Percentiles rank a stretch among this genome's conserved stretches.
Conservation (phyloP, 164 flowering plant genomes). For the Liquidambar formosana region DNA sequence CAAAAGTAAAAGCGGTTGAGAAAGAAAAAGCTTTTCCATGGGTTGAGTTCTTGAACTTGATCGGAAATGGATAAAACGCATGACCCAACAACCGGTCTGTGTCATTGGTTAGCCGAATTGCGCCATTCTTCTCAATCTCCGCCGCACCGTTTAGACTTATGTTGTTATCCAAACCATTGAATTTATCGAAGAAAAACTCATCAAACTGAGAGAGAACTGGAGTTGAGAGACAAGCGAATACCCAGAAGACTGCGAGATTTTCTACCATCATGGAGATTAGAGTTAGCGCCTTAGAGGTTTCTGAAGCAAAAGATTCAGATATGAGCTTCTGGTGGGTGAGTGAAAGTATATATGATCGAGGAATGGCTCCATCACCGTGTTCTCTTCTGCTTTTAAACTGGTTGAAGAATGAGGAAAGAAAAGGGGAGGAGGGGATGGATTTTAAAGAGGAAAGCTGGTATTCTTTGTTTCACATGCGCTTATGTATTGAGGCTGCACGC, state of each 20-base stretch:
- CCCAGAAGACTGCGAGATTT: conserved; percentile 1
- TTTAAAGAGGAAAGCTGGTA: too few relatives aligned
- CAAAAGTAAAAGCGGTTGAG: too few relatives aligned
- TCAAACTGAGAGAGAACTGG: conserved; percentile 28
- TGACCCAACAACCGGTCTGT: conserved; percentile 33
- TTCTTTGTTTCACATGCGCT: too few relatives aligned
- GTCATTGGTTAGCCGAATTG: conserved; percentile 40
- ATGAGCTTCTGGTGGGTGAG: too few relatives aligned
- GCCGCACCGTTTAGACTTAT: conserved; percentile 41
- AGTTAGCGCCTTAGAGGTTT: background rate
- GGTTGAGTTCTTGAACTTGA: conserved; percentile 40
- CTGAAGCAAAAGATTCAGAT: background rate
- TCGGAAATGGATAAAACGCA: conserved; percentile 43
- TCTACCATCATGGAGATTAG: background rate
- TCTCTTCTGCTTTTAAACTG: too few relatives aligned
- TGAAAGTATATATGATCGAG: too few relatives aligned
- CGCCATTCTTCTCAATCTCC: conserved; percentile 35
- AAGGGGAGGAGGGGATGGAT: too few relatives aligned
- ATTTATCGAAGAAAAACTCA: conserved; percentile 43
- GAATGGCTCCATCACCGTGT: too few relatives aligned
- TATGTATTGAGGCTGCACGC: too few relatives aligned
- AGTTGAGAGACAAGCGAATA: conserved; percentile 12
- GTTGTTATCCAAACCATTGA: conserved; percentile 25
- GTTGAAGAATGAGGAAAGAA: too few relatives aligned
- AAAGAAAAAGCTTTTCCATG: conserved; percentile 30